These are phyloP conservation scores for Suhomyces xylopsoci DNA, from an alignment of 805 yeast genomes.

Conservation along the genomic window DNA sequence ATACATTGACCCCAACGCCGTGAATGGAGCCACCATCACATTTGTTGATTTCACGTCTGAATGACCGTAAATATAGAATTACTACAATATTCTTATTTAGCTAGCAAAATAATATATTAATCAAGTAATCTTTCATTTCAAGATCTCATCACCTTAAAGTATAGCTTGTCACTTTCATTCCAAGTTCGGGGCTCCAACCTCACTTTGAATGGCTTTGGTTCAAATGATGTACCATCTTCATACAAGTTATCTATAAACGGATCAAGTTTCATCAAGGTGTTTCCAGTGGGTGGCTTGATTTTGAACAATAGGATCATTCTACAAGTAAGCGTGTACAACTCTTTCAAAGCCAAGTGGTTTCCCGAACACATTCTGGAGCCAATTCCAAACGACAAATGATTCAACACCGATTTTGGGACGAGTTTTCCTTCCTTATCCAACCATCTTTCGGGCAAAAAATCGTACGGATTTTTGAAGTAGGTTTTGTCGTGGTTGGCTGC, in stretches of 20 bases:
- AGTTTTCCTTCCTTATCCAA: constrained; percentile 22
- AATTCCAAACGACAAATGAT: constrained; percentile 61
- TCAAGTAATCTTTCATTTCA: not conserved
- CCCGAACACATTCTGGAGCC: constrained; percentile 78
- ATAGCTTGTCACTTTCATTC: constrained; percentile 19
- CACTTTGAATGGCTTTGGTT: constrained; percentile 46
- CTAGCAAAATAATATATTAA: not conserved
- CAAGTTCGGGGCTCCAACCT: constrained; percentile 19
- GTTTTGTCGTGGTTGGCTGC: constrained; percentile 64
- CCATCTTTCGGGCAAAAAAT: constrained; percentile 55
- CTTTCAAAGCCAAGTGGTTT: constrained; percentile 58
- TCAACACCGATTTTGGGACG: constrained; percentile 12
- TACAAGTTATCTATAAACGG: constrained; percentile 49
- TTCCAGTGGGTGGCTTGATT: constrained; percentile 40
- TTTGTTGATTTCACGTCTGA: not conserved
- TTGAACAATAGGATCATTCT: constrained; percentile 52
- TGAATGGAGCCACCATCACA: not conserved
- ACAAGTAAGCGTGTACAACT: constrained; percentile 56
- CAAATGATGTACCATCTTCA: constrained; percentile 62
- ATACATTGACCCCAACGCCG: constrained; percentile 48
- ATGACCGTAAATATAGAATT: not conserved
- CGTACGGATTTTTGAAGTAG: constrained; percentile 41
- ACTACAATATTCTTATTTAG: not conserved
- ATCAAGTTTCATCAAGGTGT: constrained; percentile 41
- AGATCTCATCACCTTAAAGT: constrained; percentile 6